Evolutionary conservation across 2,329 filamentous ascomycete species (phyloP).

Genomic region (Apiospora phragmitis): DNA sequence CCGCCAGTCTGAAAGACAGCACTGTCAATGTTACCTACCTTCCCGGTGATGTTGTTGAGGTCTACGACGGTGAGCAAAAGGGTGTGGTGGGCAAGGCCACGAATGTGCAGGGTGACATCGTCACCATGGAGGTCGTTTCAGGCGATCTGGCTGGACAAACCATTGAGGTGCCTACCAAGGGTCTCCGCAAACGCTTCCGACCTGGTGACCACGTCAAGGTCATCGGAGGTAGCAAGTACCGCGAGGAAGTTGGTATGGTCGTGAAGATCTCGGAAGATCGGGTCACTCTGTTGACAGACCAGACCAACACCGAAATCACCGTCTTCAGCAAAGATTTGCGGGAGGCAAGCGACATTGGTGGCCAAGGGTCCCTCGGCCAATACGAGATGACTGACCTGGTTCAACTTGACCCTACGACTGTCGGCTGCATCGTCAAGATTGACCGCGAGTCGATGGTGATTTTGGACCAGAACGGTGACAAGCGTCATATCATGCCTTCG

Average conservation of each 20-base stretch:
- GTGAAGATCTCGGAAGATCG: slow-evolving; percentile 90
- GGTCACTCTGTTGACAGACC: slow-evolving; percentile 90
- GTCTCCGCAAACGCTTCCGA: slow-evolving; percentile 87
- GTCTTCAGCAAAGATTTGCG: slow-evolving; percentile 97
- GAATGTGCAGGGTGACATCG: slow-evolving; percentile 87
- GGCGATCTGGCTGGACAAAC: slow-evolving; percentile 79
- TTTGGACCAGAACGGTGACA: slow-evolving; percentile 85
- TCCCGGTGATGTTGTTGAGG: slow-evolving; percentile 93
- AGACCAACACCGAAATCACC: slow-evolving; percentile 89
- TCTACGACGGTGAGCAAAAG: slow-evolving; percentile 93
- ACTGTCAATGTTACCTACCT: slow-evolving; percentile 82
- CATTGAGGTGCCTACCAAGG: slow-evolving; percentile 91
- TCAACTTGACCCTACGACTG: slow-evolving; percentile 88
- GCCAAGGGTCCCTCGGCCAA: slow-evolving; percentile 80
- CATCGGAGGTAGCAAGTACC: slow-evolving; percentile 90
- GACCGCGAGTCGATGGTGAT: slow-evolving; percentile 90
- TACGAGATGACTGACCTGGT: slow-evolving; percentile 93
- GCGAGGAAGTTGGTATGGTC: slow-evolving; percentile 95
- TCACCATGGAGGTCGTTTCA: slow-evolving; percentile 81
- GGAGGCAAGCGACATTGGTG: slow-evolving; percentile 89
- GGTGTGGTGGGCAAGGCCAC: slow-evolving; percentile 85
- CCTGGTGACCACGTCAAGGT: slow-evolving; percentile 98
- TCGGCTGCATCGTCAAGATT: slow-evolving; percentile 91
- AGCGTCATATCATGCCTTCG: slow-evolving; percentile 80
- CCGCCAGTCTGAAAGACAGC: slow-evolving; percentile 84